Evolutionary conservation across 1,139 yeast species (phyloP).

Genomic region (Blastobotrys serpentis): DNA sequence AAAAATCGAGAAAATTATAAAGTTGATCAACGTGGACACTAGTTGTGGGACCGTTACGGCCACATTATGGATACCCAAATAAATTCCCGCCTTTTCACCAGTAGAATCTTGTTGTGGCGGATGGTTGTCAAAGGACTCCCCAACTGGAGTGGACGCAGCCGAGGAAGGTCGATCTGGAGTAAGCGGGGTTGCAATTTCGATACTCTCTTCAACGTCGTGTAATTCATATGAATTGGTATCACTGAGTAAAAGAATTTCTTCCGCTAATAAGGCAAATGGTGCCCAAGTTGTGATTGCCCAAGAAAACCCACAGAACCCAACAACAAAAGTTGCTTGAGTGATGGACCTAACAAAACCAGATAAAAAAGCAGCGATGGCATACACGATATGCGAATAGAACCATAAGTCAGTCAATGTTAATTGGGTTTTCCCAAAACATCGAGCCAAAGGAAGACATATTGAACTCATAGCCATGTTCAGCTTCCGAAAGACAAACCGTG

Average conservation of each 20-base stretch:
- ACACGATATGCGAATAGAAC: conserved; percentile 38
- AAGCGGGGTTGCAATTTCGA: conserved; percentile 10
- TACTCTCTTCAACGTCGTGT: conserved; percentile 9
- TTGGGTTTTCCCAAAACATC: conserved; percentile 6
- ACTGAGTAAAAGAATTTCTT: conserved; percentile 35
- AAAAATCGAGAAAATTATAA: conserved; percentile 36
- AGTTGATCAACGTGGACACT: conserved; percentile 42
- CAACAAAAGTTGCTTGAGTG: conserved; percentile 35
- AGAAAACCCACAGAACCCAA: conserved; percentile 40
- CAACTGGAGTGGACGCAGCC: not conserved
- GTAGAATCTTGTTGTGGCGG: conserved; percentile 3
- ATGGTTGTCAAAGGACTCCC: not conserved
- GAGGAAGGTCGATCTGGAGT: conserved; percentile 6
- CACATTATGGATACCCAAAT: conserved; percentile 43
- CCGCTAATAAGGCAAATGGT: conserved; percentile 43
- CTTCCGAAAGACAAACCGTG: not conserved
- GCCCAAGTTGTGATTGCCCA: conserved; percentile 47
- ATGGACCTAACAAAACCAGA: conserved; percentile 35
- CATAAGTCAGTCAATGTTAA: conserved; percentile 33
- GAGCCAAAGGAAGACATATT: not conserved
- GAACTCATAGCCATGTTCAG: not conserved
- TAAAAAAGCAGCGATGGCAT: conserved; percentile 36
- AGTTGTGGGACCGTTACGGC: conserved; percentile 44
- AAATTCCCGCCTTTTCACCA: conserved; percentile 36
- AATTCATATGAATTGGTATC: conserved; percentile 8